These are phyloP conservation scores for Fusarium pseudoanthophilum DNA, from an alignment of 2,329 filamentous ascomycete genomes.

Conservation along the genomic window DNA sequence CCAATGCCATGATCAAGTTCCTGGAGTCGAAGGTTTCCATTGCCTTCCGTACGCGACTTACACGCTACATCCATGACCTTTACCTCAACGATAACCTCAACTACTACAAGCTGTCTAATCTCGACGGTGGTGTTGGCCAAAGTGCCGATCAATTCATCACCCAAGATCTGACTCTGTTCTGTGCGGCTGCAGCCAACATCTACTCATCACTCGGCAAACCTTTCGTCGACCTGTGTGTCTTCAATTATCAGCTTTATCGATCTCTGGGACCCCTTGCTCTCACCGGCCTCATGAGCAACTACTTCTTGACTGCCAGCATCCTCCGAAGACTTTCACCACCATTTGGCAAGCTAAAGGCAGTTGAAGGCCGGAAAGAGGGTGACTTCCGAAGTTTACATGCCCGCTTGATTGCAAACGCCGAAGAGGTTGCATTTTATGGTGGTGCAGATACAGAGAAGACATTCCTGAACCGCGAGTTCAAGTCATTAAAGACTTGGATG, in stretches of 20 bases:
- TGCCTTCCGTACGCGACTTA: constrained; percentile 93
- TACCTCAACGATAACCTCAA: constrained; percentile 95
- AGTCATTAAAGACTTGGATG: constrained; percentile 95
- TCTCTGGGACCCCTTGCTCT: constrained; percentile 90
- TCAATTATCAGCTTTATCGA: constrained; percentile 96
- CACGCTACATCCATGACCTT: constrained; percentile 95
- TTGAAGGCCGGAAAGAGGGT: constrained; percentile 93
- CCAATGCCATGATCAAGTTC: constrained; percentile 99
- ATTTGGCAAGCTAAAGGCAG: constrained; percentile 95
- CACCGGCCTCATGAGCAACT: constrained; percentile 87
- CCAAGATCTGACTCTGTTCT: constrained; percentile 95
- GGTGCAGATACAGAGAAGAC: constrained; percentile 95
- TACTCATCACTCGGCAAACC: constrained; percentile 99
- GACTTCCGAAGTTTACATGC: constrained; percentile 94
- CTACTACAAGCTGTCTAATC: constrained; percentile 93
- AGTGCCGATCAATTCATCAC: constrained; percentile 97
- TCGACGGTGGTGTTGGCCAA: constrained; percentile 92
- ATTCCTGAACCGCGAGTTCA: constrained; percentile 91
- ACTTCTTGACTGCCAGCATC: constrained; percentile 92
- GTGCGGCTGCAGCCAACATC: constrained; percentile 87
- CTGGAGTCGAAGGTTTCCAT: constrained; percentile 98
- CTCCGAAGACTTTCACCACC: constrained; percentile 89
- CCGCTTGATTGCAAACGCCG: constrained; percentile 92
- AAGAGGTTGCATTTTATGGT: constrained; percentile 97
- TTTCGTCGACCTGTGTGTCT: constrained; percentile 95